Conservation (phyloP, 805 yeast species). For the Candida silvicultrix region DNA sequence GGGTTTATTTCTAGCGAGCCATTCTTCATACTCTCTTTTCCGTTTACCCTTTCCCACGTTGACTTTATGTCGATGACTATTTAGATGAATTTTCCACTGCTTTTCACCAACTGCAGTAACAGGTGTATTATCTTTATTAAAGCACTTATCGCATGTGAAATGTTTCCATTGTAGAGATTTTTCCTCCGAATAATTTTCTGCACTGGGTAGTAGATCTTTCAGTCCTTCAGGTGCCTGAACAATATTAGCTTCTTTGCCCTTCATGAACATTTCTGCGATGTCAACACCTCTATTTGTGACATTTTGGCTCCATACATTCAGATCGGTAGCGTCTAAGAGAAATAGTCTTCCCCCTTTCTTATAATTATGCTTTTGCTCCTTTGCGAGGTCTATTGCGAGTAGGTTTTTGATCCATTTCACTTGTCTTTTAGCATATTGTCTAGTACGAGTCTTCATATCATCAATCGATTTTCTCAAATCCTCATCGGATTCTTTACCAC, state of each 20-base stretch:
- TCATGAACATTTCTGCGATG: constrained; percentile 39
- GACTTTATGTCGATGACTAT: constrained; percentile 63
- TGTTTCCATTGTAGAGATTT: constrained; percentile 54
- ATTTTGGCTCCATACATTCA: constrained; percentile 48
- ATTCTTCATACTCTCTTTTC: constrained; percentile 48
- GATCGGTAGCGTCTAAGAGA: constrained; percentile 71
- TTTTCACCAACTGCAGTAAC: constrained; percentile 68
- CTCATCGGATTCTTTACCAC: constrained; percentile 12
- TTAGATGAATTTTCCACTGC: constrained; percentile 62
- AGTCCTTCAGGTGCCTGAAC: constrained; percentile 32
- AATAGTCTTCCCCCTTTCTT: constrained; percentile 60
- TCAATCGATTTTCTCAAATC: constrained; percentile 43
- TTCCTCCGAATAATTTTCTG: constrained; percentile 10
- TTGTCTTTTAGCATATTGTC: constrained; percentile 84
- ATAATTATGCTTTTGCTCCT: constrained; percentile 38
- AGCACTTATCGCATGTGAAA: constrained; percentile 60
- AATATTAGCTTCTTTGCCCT: constrained; percentile 5
- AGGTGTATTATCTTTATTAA: constrained; percentile 44
- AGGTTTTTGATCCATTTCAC: constrained; percentile 84
- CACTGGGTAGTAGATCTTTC: constrained; percentile 21
- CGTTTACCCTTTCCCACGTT: constrained; percentile 39
- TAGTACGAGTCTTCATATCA: constrained; percentile 76
- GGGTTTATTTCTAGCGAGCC: constrained; percentile 14
- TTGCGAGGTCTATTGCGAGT: constrained; percentile 51
- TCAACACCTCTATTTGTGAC: constrained; percentile 52